These are phyloP conservation scores for Zopfia rhizophila DNA, from an alignment of 2,329 filamentous ascomycete species.

Conservation along the genomic window DNA sequence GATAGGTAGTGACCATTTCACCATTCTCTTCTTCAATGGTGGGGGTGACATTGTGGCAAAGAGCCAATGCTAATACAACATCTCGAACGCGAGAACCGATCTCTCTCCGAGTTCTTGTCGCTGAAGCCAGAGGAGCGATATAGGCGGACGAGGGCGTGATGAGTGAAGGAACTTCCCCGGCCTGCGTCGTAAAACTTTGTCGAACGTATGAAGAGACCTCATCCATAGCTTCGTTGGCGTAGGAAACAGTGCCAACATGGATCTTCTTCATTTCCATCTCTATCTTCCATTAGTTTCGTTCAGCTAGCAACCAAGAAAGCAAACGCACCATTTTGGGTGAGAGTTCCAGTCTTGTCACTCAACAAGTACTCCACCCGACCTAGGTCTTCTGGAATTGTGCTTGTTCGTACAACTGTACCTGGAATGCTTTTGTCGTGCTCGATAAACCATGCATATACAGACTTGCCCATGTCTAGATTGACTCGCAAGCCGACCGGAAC, in stretches of 20 bases:
- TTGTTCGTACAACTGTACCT: constrained; percentile 92
- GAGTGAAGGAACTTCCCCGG: constrained; percentile 55
- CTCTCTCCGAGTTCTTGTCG: constrained; percentile 87
- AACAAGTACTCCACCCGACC: constrained; percentile 95
- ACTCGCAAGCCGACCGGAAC: constrained; percentile 96
- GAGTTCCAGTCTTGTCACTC: constrained; percentile 97
- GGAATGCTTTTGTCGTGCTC: constrained; percentile 90
- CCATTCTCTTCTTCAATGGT: constrained; percentile 86
- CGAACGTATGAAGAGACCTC: constrained; percentile 88
- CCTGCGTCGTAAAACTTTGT: constrained; percentile 75
- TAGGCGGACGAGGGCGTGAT: constrained; percentile 81
- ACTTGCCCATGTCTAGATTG: constrained; percentile 97
- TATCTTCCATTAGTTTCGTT: constrained; percentile 39
- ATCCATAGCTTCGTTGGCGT: constrained; percentile 98
- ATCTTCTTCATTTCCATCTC: constrained; percentile 99
- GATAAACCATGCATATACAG: constrained; percentile 95
- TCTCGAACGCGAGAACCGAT: constrained; percentile 94
- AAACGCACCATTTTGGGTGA: constrained; percentile 82
- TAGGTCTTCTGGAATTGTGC: constrained; percentile 95
- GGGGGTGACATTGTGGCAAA: constrained; percentile 98
- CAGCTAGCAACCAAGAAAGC: constrained; percentile 14
- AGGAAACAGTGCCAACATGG: constrained; percentile 96
- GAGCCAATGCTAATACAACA: constrained; percentile 87
- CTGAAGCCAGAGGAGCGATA: constrained; percentile 67
- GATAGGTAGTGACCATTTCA: constrained; percentile 81